Evolutionary conservation across 805 yeast species (phyloP).

Genomic region (Lachancea meyersii): DNA sequence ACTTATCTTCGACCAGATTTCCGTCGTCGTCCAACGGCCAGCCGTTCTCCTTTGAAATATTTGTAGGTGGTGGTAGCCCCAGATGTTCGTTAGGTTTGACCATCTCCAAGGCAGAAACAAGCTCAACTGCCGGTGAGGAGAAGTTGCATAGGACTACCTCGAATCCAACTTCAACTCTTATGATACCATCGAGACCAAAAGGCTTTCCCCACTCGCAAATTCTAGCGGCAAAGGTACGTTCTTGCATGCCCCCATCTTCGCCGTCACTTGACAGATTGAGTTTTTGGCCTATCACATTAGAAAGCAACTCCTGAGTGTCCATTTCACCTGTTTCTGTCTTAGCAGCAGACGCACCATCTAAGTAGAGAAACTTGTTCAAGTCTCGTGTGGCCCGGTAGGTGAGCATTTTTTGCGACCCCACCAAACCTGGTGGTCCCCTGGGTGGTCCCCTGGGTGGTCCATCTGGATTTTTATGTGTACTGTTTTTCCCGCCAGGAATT

Average conservation of each 20-base stretch:
- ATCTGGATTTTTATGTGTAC: no score
- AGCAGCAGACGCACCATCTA: conserved; percentile 71
- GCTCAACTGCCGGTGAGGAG: conserved; percentile 37
- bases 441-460: no score
- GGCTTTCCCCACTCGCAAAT: conserved; percentile 51
- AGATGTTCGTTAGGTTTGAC: conserved; percentile 24
- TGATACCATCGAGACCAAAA: conserved; percentile 52
- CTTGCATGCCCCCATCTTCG: conserved; percentile 31
- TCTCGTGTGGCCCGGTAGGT: conserved; percentile 46
- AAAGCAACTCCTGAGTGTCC: conserved; percentile 48
- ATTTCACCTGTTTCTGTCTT: conserved; percentile 51
- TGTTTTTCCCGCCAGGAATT: no score
- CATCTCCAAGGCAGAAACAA: conserved; percentile 42
- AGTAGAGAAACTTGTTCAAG: conserved; percentile 41
- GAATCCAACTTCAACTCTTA: conserved; percentile 55
- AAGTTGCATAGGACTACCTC: conserved; percentile 60
- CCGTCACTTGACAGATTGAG: conserved; percentile 15
- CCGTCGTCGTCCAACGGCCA: conserved; percentile 29
- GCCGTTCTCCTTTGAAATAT: conserved; percentile 22
- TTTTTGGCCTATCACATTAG: conserved; percentile 27
- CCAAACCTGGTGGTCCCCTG: no score
- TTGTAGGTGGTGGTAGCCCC: conserved; percentile 34
- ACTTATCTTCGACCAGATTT: conserved; percentile 15
- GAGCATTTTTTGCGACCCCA: no score
- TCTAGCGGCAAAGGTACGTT: conserved; percentile 40